Evolutionary conservation across 495 filamentous ascomycete genomes (phyloP), one percentile per base, ranked within the genome.

Genomic region (Echria macrotheca): DNA sequence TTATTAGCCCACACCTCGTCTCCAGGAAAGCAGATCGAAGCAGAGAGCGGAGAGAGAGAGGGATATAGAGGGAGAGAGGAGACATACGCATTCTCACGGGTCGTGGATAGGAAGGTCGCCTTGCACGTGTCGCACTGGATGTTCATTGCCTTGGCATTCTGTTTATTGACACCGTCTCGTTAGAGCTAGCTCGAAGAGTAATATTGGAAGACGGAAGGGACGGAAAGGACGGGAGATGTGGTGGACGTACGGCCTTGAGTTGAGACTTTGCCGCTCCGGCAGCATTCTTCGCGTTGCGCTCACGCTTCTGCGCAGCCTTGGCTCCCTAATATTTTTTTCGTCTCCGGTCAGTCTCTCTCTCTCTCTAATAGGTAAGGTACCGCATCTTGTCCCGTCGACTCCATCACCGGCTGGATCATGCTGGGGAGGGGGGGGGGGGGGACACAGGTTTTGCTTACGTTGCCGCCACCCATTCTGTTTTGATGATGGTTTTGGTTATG

Each of bases 231-330:
- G n/a, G n/a, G n/a, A n/a, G n/a, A n/a, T n/a, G n/a, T n/a, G n/a
- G n/a, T n/a, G n/a, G 2, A 67, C 73, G 38, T 68, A 76, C 73
- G 22, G 67, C 56, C 60, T 79, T 80, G 36, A 80, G 65, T 63
- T 80, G 77, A 39, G 77, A 80, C 66, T 77, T 77, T 38, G 71
- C 65, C 4, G 54, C 62, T 28, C 57, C 64, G 25, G 55, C 57
- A 52, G 37, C 58, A 41, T 77, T 71, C 62, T 77, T 75, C 33
- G 57, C 60, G 49, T 77, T 75, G 57, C 76, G 73, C 55, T 74
- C 77, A 49, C 77, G 77, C 73, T 79, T 79, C 58, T 75, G 74
- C 60, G 69, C 68, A 21, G 76, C 74, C 65, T 78, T 80, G 60
- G 74, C 74, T 67, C 77, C 76, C 76, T 78, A n/a, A n/a, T n/a